phyloP scores from a whole-genome alignment of 495 filamentous ascomycete species.

The Glutinoglossum americanum region DNA sequence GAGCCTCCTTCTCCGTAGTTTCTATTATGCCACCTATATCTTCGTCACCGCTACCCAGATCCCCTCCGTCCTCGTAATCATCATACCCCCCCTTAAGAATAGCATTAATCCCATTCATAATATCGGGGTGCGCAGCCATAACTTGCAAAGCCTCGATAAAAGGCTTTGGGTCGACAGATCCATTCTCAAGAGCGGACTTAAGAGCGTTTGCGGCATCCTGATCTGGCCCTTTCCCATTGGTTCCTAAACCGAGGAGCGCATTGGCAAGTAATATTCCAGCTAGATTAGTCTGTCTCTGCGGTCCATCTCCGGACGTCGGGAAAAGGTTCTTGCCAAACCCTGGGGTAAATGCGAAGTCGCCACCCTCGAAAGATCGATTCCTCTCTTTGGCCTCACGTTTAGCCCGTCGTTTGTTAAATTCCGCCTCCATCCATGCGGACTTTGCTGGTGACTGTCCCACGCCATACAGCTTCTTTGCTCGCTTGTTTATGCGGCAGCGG shows the following conservation, averaged over 20 bases:
- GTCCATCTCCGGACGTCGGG: slow-evolving; percentile 1
- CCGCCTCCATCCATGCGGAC: slow-evolving; percentile 14
- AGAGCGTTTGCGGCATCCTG: slow-evolving; percentile 6
- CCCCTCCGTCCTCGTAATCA: slow-evolving; percentile 5
- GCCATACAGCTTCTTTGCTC: slow-evolving; percentile 15
- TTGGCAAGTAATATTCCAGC: slow-evolving; percentile 7
- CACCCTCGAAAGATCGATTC: background rate
- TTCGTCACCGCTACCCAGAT: slow-evolving; percentile 5
- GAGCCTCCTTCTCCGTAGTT: background rate
- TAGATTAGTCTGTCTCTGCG: slow-evolving; percentile 5
- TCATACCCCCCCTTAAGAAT: slow-evolving; percentile 3
- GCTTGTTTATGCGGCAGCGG: slow-evolving; percentile 19
- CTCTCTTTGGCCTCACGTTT: slow-evolving; percentile 13
- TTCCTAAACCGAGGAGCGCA: slow-evolving; percentile 5
- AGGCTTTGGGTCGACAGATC: slow-evolving; percentile 5
- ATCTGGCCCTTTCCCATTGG: slow-evolving; percentile 4
- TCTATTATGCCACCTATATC: background rate
- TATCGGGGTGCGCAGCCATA: slow-evolving; percentile 8
- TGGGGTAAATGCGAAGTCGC: slow-evolving; percentile 1
- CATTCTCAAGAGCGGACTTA: slow-evolving; percentile 6
- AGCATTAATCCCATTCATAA: slow-evolving; percentile 9
- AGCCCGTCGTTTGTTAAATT: slow-evolving; percentile 15
- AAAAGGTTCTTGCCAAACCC: slow-evolving; percentile 5
- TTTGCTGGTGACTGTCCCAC: slow-evolving; percentile 8
- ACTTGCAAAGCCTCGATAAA: slow-evolving; percentile 7